phyloP scores from a whole-genome alignment of 139 green algal species.

The Coccomyxa sp. region DNA sequence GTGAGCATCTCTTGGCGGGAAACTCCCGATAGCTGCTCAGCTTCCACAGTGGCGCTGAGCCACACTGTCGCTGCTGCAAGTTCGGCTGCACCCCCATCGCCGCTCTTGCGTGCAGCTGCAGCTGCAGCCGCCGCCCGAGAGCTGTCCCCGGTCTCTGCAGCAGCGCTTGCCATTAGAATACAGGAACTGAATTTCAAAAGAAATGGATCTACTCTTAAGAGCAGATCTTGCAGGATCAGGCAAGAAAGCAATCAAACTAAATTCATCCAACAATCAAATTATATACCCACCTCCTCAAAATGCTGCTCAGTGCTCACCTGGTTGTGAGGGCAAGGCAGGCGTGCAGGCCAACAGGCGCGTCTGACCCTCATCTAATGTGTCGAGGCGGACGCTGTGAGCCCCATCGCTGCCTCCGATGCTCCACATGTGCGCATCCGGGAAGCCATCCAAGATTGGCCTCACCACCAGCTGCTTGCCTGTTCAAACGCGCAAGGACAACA shows the following conservation, averaged over 20 bases:
- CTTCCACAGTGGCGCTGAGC: conserved; percentile 49
- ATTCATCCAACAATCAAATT: too few relatives aligned
- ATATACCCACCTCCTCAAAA: neutral
- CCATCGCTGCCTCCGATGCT: conserved; percentile 35
- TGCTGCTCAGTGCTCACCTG: conserved; percentile 2
- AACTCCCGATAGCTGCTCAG: conserved; percentile 14
- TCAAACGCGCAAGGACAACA: neutral
- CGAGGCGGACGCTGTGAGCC: conserved; percentile 40
- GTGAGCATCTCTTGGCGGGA: conserved; percentile 12
- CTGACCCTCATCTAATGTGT: conserved; percentile 54
- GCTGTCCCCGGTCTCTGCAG: neutral
- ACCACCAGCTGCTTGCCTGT: conserved; percentile 62
- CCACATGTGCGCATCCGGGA: conserved; percentile 41
- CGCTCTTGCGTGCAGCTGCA: neutral
- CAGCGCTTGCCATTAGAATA: too few relatives aligned
- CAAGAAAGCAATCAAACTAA: too few relatives aligned
- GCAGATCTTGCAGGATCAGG: too few relatives aligned
- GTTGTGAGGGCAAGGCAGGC: neutral
- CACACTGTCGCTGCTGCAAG: neutral
- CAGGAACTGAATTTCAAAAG: too few relatives aligned
- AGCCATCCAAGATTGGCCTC: conserved; percentile 29
- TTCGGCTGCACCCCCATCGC: neutral
- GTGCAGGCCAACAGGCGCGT: conserved; percentile 54
- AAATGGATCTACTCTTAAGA: too few relatives aligned
- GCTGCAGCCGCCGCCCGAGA: neutral